Evolutionary conservation across 1,284 basidiomycete genomes (phyloP).

Genomic region (Malassezia arunalokei): DNA sequence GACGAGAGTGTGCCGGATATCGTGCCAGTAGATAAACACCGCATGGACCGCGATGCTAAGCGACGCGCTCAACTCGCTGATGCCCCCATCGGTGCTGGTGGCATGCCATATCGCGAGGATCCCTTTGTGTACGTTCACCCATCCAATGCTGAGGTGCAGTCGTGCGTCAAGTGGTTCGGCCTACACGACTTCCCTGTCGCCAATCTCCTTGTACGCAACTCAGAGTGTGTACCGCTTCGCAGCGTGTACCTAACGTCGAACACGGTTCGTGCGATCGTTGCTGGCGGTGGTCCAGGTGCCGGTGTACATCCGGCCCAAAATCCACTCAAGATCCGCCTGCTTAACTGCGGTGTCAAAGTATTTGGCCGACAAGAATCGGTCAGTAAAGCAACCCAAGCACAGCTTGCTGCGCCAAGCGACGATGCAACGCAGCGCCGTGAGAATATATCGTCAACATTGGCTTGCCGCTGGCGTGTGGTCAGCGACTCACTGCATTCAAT

Average conservation of each 20-base stretch:
- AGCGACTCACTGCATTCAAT: constrained; percentile 74
- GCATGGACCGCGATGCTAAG: constrained; percentile 22
- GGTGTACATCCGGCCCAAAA: constrained; percentile 47
- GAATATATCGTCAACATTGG: constrained; percentile 44
- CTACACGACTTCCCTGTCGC: constrained; percentile 64
- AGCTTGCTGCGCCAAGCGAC: not conserved
- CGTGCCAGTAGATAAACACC: constrained; percentile 27
- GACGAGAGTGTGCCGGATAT: constrained; percentile 10
- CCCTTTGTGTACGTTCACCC: constrained; percentile 34
- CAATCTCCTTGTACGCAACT: constrained; percentile 77
- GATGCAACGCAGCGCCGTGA: constrained; percentile 5
- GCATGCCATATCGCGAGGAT: constrained; percentile 41
- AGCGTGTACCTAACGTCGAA: constrained; percentile 82
- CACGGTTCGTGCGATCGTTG: constrained; percentile 60
- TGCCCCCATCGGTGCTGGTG: constrained; percentile 26
- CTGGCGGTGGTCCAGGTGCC: constrained; percentile 55
- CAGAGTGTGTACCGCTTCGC: constrained; percentile 61
- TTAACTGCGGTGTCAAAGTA: constrained; percentile 76
- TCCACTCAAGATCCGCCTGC: constrained; percentile 70
- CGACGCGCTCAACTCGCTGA: constrained; percentile 16
- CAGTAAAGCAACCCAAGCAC: constrained; percentile 34
- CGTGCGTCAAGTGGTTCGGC: constrained; percentile 59
- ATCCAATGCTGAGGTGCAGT: constrained; percentile 26
- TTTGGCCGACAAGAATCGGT: constrained; percentile 53
- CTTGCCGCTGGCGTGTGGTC: constrained; percentile 59